A percentile compares a stretch with the other conserved stretches of the same genome.
phyloP scores from a whole-genome alignment of 2,329 filamentous ascomycete genomes.

The Orbilia quercus region DNA sequence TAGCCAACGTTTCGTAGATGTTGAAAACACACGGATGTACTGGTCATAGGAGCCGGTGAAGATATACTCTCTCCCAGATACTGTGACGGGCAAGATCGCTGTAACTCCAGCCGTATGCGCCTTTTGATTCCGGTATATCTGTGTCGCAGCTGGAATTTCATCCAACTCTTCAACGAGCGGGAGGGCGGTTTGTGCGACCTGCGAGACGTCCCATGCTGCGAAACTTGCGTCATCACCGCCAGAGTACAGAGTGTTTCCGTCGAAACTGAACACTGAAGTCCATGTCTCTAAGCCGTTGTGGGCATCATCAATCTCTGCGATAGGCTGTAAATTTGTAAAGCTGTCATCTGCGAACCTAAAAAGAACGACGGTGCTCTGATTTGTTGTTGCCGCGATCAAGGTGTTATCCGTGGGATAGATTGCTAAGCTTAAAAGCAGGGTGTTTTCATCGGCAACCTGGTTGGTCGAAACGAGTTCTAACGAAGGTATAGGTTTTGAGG shows the following conservation, averaged over 20 bases:
- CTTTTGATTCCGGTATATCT: slow-evolving; percentile 32
- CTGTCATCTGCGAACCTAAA: slow-evolving; percentile 26
- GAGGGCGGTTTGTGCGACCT: neutral
- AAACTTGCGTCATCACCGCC: slow-evolving; percentile 52
- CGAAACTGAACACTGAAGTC: slow-evolving; percentile 35
- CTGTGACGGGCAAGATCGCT: slow-evolving; percentile 36
- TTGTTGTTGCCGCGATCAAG: slow-evolving; percentile 33
- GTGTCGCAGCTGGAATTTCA: neutral
- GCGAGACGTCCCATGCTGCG: slow-evolving; percentile 30
- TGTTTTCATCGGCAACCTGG: slow-evolving; percentile 26
- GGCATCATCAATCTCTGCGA: slow-evolving; percentile 18
- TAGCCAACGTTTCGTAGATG: slow-evolving; percentile 64
- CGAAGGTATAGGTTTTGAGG: neutral
- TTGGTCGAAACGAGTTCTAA: slow-evolving; percentile 24
- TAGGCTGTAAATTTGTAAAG: slow-evolving; percentile 5
- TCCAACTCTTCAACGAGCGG: neutral
- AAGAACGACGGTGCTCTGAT: slow-evolving; percentile 25
- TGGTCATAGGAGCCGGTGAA: slow-evolving; percentile 95
- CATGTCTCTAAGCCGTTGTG: slow-evolving; percentile 47
- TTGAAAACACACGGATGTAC: slow-evolving; percentile 74
- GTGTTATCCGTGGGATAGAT: slow-evolving; percentile 14
- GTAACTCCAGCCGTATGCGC: slow-evolving; percentile 46
- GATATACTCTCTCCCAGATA: slow-evolving; percentile 62
- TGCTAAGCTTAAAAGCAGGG: slow-evolving; percentile 30
- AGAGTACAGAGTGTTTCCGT: slow-evolving; percentile 38